Evolutionary conservation across 1,139 yeast species (phyloP).

Genomic region (Yamadazyma epiphylla): DNA sequence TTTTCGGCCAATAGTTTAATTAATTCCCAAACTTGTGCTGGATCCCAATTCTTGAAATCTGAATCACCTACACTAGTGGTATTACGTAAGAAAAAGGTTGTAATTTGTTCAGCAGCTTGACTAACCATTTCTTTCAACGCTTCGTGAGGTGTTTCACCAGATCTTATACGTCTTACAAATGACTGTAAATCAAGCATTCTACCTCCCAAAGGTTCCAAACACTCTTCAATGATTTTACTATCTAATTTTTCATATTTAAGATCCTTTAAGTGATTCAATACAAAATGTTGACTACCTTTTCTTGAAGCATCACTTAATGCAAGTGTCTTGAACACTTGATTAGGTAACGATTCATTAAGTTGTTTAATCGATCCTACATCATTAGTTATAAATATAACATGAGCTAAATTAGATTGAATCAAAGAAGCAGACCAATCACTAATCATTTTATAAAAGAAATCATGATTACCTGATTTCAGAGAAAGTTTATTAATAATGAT

Average conservation of each 20-base stretch:
- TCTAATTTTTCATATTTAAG: slow-evolving; percentile 37
- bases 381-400: slow-evolving; percentile 81
- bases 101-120: slow-evolving; percentile 84
- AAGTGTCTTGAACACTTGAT: slow-evolving; percentile 76
- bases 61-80: slow-evolving; percentile 19
- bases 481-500: slow-evolving; percentile 75
- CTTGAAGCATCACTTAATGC: slow-evolving; percentile 79
- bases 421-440: slow-evolving; percentile 88
- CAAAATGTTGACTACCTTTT: slow-evolving; percentile 67
- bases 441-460: slow-evolving; percentile 67
- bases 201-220: slow-evolving; percentile 82
- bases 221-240: slow-evolving; percentile 17
- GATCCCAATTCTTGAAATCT: slow-evolving; percentile 47
- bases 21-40: slow-evolving; percentile 87
- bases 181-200: slow-evolving; percentile 92
- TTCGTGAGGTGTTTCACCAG: slow-evolving; percentile 77
- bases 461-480: slow-evolving; percentile 54
- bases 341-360: slow-evolving; percentile 71
- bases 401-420: slow-evolving; percentile 77
- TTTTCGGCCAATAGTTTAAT: slow-evolving; percentile 58
- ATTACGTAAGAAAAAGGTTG: slow-evolving; percentile 69
- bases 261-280: slow-evolving; percentile 52
- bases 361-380: slow-evolving; percentile 76
- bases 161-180: slow-evolving; percentile 77
- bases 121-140: slow-evolving; percentile 78